phyloP scores from a whole-genome alignment of 2,329 filamentous ascomycete genomes.

The Neurospora crassa region DNA sequence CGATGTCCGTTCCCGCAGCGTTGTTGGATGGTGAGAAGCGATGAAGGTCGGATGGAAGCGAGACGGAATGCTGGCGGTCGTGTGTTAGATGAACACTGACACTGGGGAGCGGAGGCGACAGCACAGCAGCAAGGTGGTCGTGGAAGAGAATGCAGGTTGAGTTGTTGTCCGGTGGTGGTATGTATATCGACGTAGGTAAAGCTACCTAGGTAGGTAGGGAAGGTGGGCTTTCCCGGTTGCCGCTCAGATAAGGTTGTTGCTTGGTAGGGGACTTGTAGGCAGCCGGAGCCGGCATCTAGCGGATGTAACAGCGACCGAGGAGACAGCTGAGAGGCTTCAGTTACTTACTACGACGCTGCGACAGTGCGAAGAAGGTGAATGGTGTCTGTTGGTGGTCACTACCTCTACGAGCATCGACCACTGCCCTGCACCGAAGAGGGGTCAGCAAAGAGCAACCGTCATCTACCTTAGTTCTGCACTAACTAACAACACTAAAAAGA shows the following conservation, averaged over 20 bases:
- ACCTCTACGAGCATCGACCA: not conserved
- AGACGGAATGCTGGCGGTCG: not conserved
- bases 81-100: not conserved
- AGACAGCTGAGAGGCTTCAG: not conserved
- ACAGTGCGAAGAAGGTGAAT: not conserved
- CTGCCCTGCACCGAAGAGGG: not conserved
- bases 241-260: not conserved
- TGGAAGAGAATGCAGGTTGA: not conserved
- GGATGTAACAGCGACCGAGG: not conserved
- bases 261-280: not conserved
- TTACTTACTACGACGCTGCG: not conserved
- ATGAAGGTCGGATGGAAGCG: not conserved
- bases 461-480: not conserved
- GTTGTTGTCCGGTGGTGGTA: not conserved
- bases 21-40: not conserved
- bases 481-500: not conserved
- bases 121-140: not conserved
- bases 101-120: not conserved
- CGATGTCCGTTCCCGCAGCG: constrained; percentile 16
- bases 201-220: not conserved
- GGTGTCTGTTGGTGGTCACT: not conserved
- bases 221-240: not conserved
- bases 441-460: not conserved
- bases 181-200: not conserved
- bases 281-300: not conserved